These are phyloP conservation scores for Maudiozyma saulgeensis DNA, from an alignment of 805 yeast species.

Conservation along the genomic window DNA sequence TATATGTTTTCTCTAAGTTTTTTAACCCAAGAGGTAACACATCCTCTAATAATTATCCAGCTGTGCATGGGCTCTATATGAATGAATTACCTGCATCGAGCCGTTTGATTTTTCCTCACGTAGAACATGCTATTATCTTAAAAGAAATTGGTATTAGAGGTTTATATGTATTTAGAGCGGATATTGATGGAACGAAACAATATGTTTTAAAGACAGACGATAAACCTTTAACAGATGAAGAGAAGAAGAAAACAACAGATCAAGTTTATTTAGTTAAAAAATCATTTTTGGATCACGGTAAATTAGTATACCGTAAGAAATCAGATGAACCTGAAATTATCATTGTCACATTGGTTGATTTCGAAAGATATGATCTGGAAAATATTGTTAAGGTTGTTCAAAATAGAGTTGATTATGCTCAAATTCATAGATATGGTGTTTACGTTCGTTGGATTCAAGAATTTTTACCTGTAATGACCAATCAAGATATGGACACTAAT, in stretches of 20 bases:
- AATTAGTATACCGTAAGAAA: slow-evolving; percentile 34
- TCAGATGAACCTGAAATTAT: slow-evolving; percentile 50
- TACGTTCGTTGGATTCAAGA: slow-evolving; percentile 83
- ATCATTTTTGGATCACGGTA: slow-evolving; percentile 57
- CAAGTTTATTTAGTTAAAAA: slow-evolving; percentile 39
- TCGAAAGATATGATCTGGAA: slow-evolving; percentile 49
- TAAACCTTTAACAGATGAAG: slow-evolving; percentile 33
- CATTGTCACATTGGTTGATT: slow-evolving; percentile 72
- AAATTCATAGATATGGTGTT: slow-evolving; percentile 67
- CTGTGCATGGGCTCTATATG: slow-evolving; percentile 36
- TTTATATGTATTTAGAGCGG: slow-evolving; percentile 41
- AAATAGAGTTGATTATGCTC: slow-evolving; percentile 83
- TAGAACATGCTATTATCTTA: slow-evolving; percentile 56
- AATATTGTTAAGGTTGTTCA: slow-evolving; percentile 64
- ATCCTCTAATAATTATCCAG: slow-evolving; percentile 16
- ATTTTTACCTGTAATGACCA: slow-evolving; percentile 52
- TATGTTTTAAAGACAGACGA: slow-evolving; percentile 33
- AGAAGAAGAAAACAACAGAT: slow-evolving; percentile 24
- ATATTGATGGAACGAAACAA: slow-evolving; percentile 34
- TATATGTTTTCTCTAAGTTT: slow-evolving; percentile 13
- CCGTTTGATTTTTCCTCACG: slow-evolving; percentile 59
- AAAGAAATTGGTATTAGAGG: slow-evolving; percentile 46
- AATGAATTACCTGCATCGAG: slow-evolving; percentile 41
- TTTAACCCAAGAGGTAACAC: slow-evolving; percentile 6
- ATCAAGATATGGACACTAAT: slow-evolving; percentile 29